Evolutionary conservation across 805 yeast genomes (phyloP), one percentile per base, ranked within the genome.

Genomic region (Danielia oregonensis): DNA sequence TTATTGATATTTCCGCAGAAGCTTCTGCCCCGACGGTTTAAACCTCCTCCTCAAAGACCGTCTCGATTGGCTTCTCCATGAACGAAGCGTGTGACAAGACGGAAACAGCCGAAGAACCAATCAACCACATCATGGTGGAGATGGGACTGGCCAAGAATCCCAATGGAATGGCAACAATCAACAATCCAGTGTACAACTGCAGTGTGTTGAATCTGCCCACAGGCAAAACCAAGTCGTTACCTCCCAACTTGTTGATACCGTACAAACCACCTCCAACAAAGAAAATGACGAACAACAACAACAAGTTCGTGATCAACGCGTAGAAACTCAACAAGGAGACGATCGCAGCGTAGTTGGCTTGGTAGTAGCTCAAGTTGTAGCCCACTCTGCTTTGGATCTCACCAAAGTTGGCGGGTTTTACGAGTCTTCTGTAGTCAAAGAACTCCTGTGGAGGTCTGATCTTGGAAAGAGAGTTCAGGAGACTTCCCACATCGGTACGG

Each of bases 41-140:
- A 24, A 67, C 72, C 46, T 83, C 86, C 57, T 87, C 96, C 55
- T 88, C 93, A 55, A 91, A 93, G 13, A 91, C 89, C 24, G 91
- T 80, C 65, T 93, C 97, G 41, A 89, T 81, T 14, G 98, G 98
- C 65, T 91, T 93, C 56, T 93, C 97, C 76, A 93, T 72, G 43
- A 91, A 68, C 3, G 89, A 70, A 29, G 97, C 98, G 61, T 93
- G 98, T 3, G 87, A 74, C 30, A 88, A 65, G 26, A 91, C 85
- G 24, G 83, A 59, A 30, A 82, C 82, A 17, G 82, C 82, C 25
- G 93, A 81, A 11, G 95, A 85, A 49, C 95, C 93, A 48, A 84
- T 74, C 48, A 91, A 75, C 97, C 97, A 93, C 69, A 93, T 72
- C 59, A 93, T 59, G 4, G 97, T 85, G 33, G 91, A 76, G 43